Conservation (phyloP, 2,329 filamentous ascomycete genomes). For the Aspergillus sp. region DNA sequence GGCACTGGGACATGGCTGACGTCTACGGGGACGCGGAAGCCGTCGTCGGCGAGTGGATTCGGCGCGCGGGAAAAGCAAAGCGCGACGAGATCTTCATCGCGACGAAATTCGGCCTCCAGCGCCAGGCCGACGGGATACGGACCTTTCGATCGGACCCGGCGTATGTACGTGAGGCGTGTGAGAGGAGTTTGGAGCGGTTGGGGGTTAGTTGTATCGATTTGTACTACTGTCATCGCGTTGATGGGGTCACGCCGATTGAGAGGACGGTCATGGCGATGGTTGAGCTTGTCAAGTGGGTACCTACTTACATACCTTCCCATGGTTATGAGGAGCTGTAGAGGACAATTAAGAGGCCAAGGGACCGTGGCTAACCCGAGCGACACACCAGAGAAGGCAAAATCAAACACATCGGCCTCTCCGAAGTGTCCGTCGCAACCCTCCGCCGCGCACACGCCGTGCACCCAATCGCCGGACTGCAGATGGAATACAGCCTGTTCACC, state of each 20-base stretch:
- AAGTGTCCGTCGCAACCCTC: slow-evolving; percentile 50
- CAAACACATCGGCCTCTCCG: slow-evolving; percentile 53
- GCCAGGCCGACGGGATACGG: slow-evolving; percentile 21
- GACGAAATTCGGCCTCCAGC: slow-evolving; percentile 35
- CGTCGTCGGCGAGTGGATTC: slow-evolving; percentile 15
- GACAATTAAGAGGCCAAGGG: too few species aligned
- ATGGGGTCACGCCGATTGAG: slow-evolving; percentile 50
- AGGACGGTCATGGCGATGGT: slow-evolving; percentile 50
- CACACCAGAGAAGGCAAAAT: slow-evolving; percentile 52
- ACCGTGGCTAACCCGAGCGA: background rate
- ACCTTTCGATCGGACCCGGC: slow-evolving; percentile 41
- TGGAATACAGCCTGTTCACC: slow-evolving; percentile 57
- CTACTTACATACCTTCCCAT: background rate
- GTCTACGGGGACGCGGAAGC: slow-evolving; percentile 26
- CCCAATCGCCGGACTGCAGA: slow-evolving; percentile 54
- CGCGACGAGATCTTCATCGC: slow-evolving; percentile 48
- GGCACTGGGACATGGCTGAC: slow-evolving; percentile 41
- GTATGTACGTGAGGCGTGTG: slow-evolving; percentile 42
- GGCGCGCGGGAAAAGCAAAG: slow-evolving; percentile 47
- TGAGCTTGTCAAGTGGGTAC: slow-evolving; percentile 44
- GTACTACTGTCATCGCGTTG: slow-evolving; percentile 52
- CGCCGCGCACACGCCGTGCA: slow-evolving; percentile 55
- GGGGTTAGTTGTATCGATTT: slow-evolving; percentile 47
- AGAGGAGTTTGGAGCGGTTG: slow-evolving; percentile 41
- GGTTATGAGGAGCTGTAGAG: too few species aligned